phyloP scores from a whole-genome alignment of 176 grass and related monocot species.

The Eragrostis curvula region DNA sequence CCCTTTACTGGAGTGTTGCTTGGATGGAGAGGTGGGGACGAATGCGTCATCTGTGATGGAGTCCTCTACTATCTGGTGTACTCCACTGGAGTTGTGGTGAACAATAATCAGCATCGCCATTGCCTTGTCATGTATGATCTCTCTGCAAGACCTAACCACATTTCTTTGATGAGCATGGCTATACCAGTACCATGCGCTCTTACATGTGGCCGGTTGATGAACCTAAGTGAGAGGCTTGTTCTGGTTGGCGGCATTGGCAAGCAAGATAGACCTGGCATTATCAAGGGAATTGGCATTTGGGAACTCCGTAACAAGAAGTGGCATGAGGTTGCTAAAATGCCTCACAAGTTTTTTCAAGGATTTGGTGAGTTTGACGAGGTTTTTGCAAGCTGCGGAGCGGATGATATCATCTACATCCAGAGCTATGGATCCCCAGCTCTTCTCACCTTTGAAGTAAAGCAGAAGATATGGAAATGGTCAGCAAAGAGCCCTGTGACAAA shows the following conservation, averaged over 20 bases:
- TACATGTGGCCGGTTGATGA: conserved; percentile 85
- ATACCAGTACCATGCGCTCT: conserved; percentile 75
- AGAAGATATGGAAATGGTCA: conserved; percentile 88
- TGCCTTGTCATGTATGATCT: conserved; percentile 82
- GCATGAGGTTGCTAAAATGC: conserved; percentile 81
- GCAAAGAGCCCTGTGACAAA: conserved; percentile 81
- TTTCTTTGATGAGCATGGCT: conserved; percentile 62
- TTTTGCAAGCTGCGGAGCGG: conserved; percentile 78
- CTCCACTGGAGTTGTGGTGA: conserved; percentile 60
- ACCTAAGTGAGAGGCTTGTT: conserved; percentile 67
- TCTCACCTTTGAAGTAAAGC: conserved; percentile 74
- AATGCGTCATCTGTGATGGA: conserved; percentile 89
- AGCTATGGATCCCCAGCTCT: conserved; percentile 83
- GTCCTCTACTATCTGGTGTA: conserved; percentile 84
- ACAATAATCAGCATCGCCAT: conserved; percentile 61
- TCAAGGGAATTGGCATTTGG: conserved; percentile 96
- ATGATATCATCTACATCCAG: conserved; percentile 87
- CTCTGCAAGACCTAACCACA: conserved; percentile 39
- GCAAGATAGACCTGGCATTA: conserved; percentile 79
- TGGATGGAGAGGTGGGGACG: conserved; percentile 71
- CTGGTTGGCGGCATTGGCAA: conserved; percentile 89
- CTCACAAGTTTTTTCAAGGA: conserved; percentile 88
- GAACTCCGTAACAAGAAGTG: conserved; percentile 71
- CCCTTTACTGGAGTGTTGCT: conserved; percentile 59
- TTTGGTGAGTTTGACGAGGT: conserved; percentile 91